phyloP scores from a whole-genome alignment of 306 rosid genomes.

The Myrica gale region DNA sequence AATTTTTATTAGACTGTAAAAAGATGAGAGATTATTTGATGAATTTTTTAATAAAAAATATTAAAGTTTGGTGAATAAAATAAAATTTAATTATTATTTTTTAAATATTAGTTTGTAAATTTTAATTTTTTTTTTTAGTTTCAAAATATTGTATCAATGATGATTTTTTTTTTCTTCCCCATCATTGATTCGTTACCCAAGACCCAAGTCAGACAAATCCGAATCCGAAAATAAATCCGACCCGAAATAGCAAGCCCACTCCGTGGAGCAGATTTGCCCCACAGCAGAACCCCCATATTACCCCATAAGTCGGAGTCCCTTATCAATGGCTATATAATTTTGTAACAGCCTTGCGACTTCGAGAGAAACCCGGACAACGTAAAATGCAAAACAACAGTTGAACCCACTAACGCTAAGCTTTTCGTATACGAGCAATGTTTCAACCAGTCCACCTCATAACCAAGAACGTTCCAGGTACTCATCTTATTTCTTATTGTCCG shows the following conservation, averaged over 20 bases:
- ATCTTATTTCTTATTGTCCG: neutral
- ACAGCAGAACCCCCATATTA: neutral
- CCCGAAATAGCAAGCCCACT: neutral
- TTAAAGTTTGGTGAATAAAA: no score
- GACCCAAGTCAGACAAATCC: neutral
- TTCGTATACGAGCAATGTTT: slow-evolving; percentile 40
- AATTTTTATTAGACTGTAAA: no score
- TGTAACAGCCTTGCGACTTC: neutral
- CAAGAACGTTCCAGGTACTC: slow-evolving; percentile 46
- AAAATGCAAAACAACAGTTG: slow-evolving; percentile 42
- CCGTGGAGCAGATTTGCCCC: slow-evolving; percentile 14
- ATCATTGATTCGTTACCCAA: no score
- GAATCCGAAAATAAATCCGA: neutral
- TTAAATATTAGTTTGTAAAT: no score
- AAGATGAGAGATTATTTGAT: no score
- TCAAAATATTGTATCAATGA: no score
- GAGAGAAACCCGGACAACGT: neutral
- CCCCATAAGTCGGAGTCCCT: slow-evolving; percentile 55
- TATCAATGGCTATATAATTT: slow-evolving; percentile 33
- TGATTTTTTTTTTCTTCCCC: no score
- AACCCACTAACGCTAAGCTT: neutral
- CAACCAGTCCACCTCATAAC: slow-evolving; percentile 45
- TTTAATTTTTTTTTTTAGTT: no score
- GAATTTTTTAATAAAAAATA: no score
- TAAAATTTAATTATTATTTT: no score